These are phyloP conservation scores for Chrysochromulina tobinii DNA, from an alignment of 78 protist genomes.

Conservation along the genomic window DNA sequence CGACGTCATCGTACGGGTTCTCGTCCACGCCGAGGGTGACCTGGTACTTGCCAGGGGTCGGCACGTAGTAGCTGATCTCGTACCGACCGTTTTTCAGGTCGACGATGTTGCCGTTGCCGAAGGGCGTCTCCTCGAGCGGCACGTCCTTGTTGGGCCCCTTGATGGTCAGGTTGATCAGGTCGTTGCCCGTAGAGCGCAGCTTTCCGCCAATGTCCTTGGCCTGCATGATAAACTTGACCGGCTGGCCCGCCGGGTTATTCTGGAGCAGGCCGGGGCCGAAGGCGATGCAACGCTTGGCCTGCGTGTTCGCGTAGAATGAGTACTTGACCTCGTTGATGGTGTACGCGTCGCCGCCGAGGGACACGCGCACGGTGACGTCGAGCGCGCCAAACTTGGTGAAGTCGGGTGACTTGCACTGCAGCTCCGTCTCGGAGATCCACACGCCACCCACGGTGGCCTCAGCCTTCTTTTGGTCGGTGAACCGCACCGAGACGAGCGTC, in stretches of 20 bases:
- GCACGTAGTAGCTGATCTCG: background rate
- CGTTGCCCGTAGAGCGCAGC: background rate
- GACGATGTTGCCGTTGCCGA: background rate
- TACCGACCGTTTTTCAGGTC: background rate
- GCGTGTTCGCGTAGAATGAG: background rate
- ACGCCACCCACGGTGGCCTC: background rate
- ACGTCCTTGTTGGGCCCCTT: background rate
- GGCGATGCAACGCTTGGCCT: background rate
- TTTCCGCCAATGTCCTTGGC: background rate
- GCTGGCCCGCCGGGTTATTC: background rate
- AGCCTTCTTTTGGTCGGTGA: conserved; percentile 1
- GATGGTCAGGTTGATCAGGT: background rate
- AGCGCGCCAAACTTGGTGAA: conserved; percentile 2
- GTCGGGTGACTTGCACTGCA: conserved; percentile 42
- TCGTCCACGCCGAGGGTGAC: background rate
- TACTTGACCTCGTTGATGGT: background rate
- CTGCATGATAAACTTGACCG: background rate
- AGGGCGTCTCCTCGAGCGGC: background rate
- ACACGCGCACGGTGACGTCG: background rate
- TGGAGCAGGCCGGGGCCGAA: background rate
- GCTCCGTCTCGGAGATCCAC: background rate
- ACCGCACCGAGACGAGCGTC: background rate
- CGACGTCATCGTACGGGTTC: background rate
- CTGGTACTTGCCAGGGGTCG: background rate
- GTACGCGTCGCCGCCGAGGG: background rate